These are phyloP conservation scores for Cyberlindnera mrakii DNA, from an alignment of 805 yeast species.

Conservation along the genomic window DNA sequence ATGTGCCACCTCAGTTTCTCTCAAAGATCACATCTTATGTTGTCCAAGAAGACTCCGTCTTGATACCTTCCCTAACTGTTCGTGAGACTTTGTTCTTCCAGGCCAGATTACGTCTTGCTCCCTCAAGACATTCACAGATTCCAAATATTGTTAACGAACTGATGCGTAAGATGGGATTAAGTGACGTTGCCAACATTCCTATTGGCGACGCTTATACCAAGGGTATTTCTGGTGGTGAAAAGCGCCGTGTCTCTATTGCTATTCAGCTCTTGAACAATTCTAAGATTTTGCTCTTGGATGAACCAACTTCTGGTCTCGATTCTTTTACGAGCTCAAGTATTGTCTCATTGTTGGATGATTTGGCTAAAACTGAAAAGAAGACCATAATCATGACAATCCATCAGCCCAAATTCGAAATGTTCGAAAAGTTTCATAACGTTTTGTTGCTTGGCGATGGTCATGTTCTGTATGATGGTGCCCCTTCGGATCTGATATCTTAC, in stretches of 20 bases:
- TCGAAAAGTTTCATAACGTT: slow-evolving; percentile 66
- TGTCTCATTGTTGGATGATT: slow-evolving; percentile 47
- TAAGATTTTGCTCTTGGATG: slow-evolving; percentile 61
- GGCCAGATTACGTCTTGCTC: slow-evolving; percentile 60
- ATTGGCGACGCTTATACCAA: slow-evolving; percentile 55
- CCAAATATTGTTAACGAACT: slow-evolving; percentile 43
- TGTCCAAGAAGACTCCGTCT: slow-evolving; percentile 72
- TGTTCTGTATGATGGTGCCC: slow-evolving; percentile 56
- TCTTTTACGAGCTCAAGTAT: slow-evolving; percentile 71
- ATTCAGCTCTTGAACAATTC: slow-evolving; percentile 72
- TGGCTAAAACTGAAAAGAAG: slow-evolving; percentile 50
- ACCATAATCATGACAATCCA: slow-evolving; percentile 77
- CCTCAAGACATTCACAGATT: slow-evolving; percentile 37
- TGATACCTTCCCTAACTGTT: slow-evolving; percentile 68
- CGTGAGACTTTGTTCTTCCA: slow-evolving; percentile 70
- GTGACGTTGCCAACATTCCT: slow-evolving; percentile 15
- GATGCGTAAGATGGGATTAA: slow-evolving; percentile 53
- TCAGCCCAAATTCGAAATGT: slow-evolving; percentile 71
- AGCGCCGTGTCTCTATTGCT: slow-evolving; percentile 77
- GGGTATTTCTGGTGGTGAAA: slow-evolving; percentile 77
- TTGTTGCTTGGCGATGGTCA: slow-evolving; percentile 36
- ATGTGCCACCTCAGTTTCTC: slow-evolving; percentile 27
- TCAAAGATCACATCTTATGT: slow-evolving; percentile 59
- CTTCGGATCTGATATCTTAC: slow-evolving; percentile 39
- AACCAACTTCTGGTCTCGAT: slow-evolving; percentile 87